Percentiles rank a stretch among this genome's conserved stretches.
Conservation (phyloP, 2,329 filamentous ascomycete genomes). For the Cytospora piceicola region DNA sequence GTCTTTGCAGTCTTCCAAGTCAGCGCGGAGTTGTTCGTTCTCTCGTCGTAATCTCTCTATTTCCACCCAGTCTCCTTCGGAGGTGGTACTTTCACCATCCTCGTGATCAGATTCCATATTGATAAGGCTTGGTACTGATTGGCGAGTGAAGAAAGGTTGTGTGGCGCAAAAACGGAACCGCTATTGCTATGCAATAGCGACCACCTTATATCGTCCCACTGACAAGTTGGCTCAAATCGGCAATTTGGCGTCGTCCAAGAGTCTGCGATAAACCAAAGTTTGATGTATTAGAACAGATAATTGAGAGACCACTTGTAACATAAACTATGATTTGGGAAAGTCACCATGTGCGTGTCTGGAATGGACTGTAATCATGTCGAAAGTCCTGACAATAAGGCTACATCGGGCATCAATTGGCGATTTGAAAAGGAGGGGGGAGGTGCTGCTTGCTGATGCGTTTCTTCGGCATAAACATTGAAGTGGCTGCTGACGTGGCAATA, state of each 20-base stretch:
- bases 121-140: not conserved
- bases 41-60: not conserved
- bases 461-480: not conserved
- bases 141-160: too few species aligned
- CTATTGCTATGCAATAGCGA: too few species aligned
- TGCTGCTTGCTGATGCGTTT: not conserved
- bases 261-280: too few species aligned
- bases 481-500: not conserved
- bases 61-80: not conserved
- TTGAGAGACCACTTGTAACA: too few species aligned
- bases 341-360: not conserved
- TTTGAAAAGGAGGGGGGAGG: not conserved
- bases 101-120: not conserved
- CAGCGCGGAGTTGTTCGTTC: not conserved
- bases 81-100: not conserved
- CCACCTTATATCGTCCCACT: too few species aligned
- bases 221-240: not conserved
- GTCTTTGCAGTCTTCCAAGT: not conserved
- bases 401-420: not conserved
- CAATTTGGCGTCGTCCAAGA: not conserved
- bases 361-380: not conserved
- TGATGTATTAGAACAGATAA: too few species aligned
- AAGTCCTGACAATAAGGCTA: not conserved
- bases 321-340: not conserved
- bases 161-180: too few species aligned